phyloP scores from a whole-genome alignment of 2,329 filamentous ascomycete genomes.

The Talaromyces islandicus region DNA sequence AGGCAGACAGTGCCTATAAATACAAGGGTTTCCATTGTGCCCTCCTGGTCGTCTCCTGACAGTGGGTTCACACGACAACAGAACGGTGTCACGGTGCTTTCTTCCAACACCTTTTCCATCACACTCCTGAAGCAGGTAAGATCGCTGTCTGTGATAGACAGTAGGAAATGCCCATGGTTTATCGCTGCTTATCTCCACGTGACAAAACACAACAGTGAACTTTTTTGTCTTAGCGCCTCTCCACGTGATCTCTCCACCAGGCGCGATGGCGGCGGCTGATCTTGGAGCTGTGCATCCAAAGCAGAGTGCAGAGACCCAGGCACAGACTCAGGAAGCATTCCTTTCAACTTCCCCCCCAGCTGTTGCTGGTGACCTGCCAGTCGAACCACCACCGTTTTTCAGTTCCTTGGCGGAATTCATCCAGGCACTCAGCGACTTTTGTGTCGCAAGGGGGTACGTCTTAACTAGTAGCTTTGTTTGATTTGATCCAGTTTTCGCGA shows the following conservation, averaged over 20 bases:
- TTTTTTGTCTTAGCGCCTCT: not conserved
- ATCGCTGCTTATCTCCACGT: not conserved
- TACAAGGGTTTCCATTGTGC: not conserved
- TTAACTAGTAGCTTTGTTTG: not conserved
- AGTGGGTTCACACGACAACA: not conserved
- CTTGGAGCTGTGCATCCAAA: not conserved
- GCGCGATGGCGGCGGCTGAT: not conserved
- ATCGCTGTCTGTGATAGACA: not conserved
- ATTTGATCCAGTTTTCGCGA: not conserved
- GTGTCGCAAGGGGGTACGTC: conserved; percentile 10
- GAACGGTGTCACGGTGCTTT: not conserved
- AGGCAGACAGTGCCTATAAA: not conserved
- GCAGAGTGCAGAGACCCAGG: not conserved
- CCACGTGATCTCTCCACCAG: not conserved
- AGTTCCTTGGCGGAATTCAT: not conserved
- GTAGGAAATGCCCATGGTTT: no score
- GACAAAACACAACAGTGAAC: not conserved
- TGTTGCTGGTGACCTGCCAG: not conserved
- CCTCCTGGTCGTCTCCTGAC: not conserved
- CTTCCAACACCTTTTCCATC: not conserved
- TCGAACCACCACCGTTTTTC: not conserved
- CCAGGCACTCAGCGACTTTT: not conserved
- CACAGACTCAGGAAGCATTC: not conserved
- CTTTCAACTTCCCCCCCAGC: not conserved
- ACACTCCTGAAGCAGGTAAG: not conserved